These are phyloP conservation scores for Coniella lustricola DNA, from an alignment of 2,329 filamentous ascomycete genomes.

Conservation along the genomic window DNA sequence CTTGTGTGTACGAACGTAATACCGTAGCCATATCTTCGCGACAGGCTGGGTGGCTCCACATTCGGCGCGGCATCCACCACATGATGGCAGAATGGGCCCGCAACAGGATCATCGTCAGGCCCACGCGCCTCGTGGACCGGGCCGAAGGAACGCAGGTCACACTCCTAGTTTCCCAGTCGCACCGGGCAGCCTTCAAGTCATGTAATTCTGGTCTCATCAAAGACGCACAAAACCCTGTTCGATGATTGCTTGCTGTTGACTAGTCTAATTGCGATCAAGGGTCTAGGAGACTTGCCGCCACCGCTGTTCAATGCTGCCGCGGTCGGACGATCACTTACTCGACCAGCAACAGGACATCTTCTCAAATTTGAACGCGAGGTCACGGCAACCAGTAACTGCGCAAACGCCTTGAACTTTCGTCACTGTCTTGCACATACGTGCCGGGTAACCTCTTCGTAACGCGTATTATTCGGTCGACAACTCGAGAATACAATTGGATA, in stretches of 20 bases:
- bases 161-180: not conserved
- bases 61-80: not conserved
- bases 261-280: too few relatives aligned
- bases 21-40: not conserved
- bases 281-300: too few relatives aligned
- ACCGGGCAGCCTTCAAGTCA: too few relatives aligned
- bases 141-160: conserved; percentile 2
- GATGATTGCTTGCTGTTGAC: not conserved
- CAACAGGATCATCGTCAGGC: not conserved
- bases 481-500: not conserved
- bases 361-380: too few relatives aligned
- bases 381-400: too few relatives aligned
- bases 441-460: too few relatives aligned
- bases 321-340: too few relatives aligned
- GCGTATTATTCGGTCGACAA: not conserved
- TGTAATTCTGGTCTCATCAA: not conserved
- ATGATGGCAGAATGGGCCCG: conserved; percentile 4
- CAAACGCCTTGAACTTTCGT: too few relatives aligned
- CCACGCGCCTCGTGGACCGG: conserved; percentile 1
- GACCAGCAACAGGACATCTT: too few relatives aligned
- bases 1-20: not conserved
- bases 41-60: not conserved
- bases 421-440: too few relatives aligned
- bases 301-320: too few relatives aligned
- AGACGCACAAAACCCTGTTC: not conserved